A percentile compares a stretch with the other conserved stretches of the same genome.
Evolutionary conservation across 73 alveolate species (phyloP).

Genomic region (Uronychia binucleata): DNA sequence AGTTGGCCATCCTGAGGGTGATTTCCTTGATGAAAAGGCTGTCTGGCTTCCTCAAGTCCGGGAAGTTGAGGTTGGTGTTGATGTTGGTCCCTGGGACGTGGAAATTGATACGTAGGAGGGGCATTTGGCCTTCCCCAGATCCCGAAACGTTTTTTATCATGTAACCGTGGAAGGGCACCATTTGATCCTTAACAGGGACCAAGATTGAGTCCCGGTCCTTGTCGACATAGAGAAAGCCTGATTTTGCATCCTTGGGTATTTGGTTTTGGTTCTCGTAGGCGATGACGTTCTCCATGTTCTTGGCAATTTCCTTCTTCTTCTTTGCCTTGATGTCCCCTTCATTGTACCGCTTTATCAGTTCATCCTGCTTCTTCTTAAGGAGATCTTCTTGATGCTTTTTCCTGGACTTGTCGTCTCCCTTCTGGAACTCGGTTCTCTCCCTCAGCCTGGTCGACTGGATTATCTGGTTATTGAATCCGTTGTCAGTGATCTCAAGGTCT

Average conservation of each 20-base stretch:
- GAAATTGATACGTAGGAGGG: conserved; percentile 85
- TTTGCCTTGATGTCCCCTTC: conserved; percentile 71
- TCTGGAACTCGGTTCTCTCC: conserved; percentile 71
- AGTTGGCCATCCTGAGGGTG: conserved; percentile 76
- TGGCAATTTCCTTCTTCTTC: conserved; percentile 65
- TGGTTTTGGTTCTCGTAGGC: conserved; percentile 75
- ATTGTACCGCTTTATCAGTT: conserved; percentile 82
- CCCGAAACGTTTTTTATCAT: conserved; percentile 89
- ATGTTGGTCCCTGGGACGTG: conserved; percentile 71
- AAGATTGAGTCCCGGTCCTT: conserved; percentile 72
- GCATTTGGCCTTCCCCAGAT: conserved; percentile 82
- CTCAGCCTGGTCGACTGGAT: conserved; percentile 77
- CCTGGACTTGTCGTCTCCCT: conserved; percentile 75
- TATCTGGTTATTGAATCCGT: conserved; percentile 26
- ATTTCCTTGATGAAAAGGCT: conserved; percentile 90
- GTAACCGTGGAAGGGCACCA: conserved; percentile 93
- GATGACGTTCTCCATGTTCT: conserved; percentile 76
- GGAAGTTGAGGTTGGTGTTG: conserved; percentile 68
- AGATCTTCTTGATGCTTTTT: conserved; percentile 82
- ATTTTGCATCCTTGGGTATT: conserved; percentile 81
- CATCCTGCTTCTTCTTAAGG: conserved; percentile 74
- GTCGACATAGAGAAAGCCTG: conserved; percentile 82
- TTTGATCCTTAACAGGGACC: conserved; percentile 82
- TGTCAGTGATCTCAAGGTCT: conserved; percentile 19
- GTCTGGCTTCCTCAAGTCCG: conserved; percentile 70